A percentile compares a stretch with the other conserved stretches of the same genome.
phyloP scores from a whole-genome alignment of 2,329 filamentous ascomycete species.

The Ophiocordyceps australis region DNA sequence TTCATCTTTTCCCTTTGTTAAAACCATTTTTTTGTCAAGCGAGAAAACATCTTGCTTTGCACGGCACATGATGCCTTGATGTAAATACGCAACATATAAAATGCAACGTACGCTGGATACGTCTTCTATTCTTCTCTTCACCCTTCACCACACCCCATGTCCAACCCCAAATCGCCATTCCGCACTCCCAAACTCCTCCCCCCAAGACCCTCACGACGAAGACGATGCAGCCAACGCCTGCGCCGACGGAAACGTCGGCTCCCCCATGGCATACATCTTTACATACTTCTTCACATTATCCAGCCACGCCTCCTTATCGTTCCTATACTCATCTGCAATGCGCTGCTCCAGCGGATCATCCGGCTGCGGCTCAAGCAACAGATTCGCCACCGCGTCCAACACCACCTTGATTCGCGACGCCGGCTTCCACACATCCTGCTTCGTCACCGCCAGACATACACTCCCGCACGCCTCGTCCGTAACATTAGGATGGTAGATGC shows the following conservation, averaged over 20 bases:
- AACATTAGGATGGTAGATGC: conserved; percentile 92
- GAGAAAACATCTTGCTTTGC: too few species aligned
- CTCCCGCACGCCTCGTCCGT: conserved; percentile 71
- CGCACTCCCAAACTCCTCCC: too few species aligned
- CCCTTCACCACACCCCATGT: too few species aligned
- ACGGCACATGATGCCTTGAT: too few species aligned
- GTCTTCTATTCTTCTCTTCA: too few species aligned
- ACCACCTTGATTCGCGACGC: conserved; percentile 59
- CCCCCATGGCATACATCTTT: conserved; percentile 44
- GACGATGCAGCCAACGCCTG: too few species aligned
- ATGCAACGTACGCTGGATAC: too few species aligned
- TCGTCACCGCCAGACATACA: conserved; percentile 74
- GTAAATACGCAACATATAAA: too few species aligned
- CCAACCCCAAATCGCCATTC: too few species aligned
- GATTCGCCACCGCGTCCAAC: conserved; percentile 54
- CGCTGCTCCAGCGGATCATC: conserved; percentile 77
- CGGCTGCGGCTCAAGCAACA: conserved; percentile 66
- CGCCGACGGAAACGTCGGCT: conserved; percentile 20
- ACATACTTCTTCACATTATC: conserved; percentile 61
- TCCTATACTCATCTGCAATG: conserved; percentile 72
- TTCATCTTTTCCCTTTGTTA: too few species aligned
- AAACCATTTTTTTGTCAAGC: too few species aligned
- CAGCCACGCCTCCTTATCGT: conserved; percentile 49
- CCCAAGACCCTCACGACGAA: neutral
- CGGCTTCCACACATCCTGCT: conserved; percentile 83